Evolutionary conservation across 257 asterid species (phyloP).

Genomic region (Verbena officinalis): DNA sequence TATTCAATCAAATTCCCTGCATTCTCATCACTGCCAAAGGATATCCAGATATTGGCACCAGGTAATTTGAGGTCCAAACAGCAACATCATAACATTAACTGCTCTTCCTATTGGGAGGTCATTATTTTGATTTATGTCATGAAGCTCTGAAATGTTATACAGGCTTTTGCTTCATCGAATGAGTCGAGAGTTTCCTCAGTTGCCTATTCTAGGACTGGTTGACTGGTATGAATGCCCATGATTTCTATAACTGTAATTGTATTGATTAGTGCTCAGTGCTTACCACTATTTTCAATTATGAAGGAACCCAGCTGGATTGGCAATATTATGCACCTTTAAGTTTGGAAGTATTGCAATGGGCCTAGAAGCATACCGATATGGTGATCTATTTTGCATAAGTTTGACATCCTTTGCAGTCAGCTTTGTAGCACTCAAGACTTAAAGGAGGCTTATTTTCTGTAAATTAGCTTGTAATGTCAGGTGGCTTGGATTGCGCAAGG

Average conservation of each 20-base stretch:
- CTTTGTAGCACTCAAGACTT: constrained; percentile 1
- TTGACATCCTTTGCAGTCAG: background rate
- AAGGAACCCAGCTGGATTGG: constrained; percentile 98
- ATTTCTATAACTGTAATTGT: background rate
- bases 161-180: constrained; percentile 84
- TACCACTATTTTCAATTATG: constrained; percentile 22
- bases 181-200: constrained; percentile 62
- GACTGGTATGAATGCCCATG: constrained; percentile 67
- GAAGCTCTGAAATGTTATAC: constrained; percentile 22
- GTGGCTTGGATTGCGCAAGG: constrained; percentile 93
- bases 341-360: constrained; percentile 94
- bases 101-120: background rate
- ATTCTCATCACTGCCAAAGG: constrained; percentile 95
- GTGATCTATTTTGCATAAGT: constrained; percentile 36
- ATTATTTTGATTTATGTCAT: background rate
- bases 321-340: constrained; percentile 93
- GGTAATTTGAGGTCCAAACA: constrained; percentile 40
- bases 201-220: constrained; percentile 82
- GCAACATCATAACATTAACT: background rate
- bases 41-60: constrained; percentile 92
- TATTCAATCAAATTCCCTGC: constrained; percentile 82
- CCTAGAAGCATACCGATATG: constrained; percentile 90
- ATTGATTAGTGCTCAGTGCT: background rate
- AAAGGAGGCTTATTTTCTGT: constrained; percentile 13
- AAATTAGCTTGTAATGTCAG: constrained; percentile 78